Percentiles rank a stretch among this genome's conserved stretches.
These are phyloP conservation scores for Teratosphaeria pseudoeucalypti DNA, from an alignment of 2,329 filamentous ascomycete species.

Conservation along the genomic window DNA sequence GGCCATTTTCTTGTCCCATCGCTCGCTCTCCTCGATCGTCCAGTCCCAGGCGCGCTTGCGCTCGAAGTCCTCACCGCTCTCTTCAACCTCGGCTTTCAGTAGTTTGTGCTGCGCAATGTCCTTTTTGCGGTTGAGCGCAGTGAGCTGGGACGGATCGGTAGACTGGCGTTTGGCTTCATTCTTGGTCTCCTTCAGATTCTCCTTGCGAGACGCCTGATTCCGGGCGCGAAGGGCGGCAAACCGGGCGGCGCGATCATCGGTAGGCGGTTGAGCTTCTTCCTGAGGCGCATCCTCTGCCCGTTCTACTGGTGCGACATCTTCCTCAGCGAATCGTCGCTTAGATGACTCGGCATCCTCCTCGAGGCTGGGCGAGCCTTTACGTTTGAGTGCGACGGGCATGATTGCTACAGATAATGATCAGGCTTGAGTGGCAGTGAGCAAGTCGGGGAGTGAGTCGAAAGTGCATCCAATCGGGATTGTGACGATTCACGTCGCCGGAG, in stretches of 20 bases:
- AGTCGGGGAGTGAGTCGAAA: background rate
- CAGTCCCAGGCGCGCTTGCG: conserved; percentile 98
- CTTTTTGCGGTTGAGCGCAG: conserved; percentile 70
- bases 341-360: conserved; percentile 23
- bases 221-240: conserved; percentile 83
- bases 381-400: conserved; percentile 24
- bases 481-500: background rate
- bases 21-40: conserved; percentile 88
- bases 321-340: conserved; percentile 27
- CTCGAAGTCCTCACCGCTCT: conserved; percentile 83
- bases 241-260: conserved; percentile 59
- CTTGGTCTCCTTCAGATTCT: conserved; percentile 73
- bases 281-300: conserved; percentile 5
- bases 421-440: background rate
- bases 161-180: conserved; percentile 71
- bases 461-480: background rate
- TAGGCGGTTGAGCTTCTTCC: conserved; percentile 20
- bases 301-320: conserved; percentile 4
- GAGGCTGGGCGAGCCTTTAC: conserved; percentile 26
- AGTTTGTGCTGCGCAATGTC: conserved; percentile 87
- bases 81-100: conserved; percentile 81
- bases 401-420: background rate
- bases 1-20: conserved; percentile 81
- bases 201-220: conserved; percentile 45
- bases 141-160: conserved; percentile 66